A percentile compares a stretch with the other conserved stretches of the same genome.
Evolutionary conservation across 2,329 filamentous ascomycete genomes (phyloP).

Genomic region (Fusarium annulatum): DNA sequence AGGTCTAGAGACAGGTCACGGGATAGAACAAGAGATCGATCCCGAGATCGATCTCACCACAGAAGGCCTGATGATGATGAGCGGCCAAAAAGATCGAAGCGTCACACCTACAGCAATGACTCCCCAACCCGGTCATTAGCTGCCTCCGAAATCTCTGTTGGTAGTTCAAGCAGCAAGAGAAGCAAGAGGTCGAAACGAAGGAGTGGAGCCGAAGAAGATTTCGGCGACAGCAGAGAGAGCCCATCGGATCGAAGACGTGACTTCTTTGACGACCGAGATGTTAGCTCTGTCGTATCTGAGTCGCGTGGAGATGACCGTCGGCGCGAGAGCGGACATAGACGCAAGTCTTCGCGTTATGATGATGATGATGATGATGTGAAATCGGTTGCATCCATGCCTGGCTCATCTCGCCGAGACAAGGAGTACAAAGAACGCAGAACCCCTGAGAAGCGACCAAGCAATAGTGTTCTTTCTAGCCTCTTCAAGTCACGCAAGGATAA

Average conservation of each 20-base stretch:
- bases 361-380: constrained; percentile 59
- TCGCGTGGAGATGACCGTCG: constrained; percentile 49
- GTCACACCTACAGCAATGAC: constrained; percentile 45
- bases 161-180: constrained; percentile 53
- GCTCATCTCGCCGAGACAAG: constrained; percentile 50
- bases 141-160: constrained; percentile 53
- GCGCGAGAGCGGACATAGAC: constrained; percentile 49
- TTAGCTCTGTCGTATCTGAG: constrained; percentile 62
- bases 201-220: constrained; percentile 52
- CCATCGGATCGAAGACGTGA: constrained; percentile 54
- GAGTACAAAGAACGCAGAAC: constrained; percentile 45
- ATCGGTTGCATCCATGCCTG: constrained; percentile 56
- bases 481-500: constrained; percentile 58
- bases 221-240: constrained; percentile 49
- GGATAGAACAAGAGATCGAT: constrained; percentile 21
- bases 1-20: constrained; percentile 9
- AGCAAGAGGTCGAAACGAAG: constrained; percentile 55
- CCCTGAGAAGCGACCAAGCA: constrained; percentile 54
- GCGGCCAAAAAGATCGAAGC: constrained; percentile 53
- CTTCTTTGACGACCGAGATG: constrained; percentile 59
- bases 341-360: constrained; percentile 53
- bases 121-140: constrained; percentile 49
- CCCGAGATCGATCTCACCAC: constrained; percentile 30
- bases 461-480: constrained; percentile 61
- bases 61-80: constrained; percentile 47